Base-by-base conservation (phyloP, 1,284 basidiomycete species). In the Mycosarcoma maydis region DNA sequence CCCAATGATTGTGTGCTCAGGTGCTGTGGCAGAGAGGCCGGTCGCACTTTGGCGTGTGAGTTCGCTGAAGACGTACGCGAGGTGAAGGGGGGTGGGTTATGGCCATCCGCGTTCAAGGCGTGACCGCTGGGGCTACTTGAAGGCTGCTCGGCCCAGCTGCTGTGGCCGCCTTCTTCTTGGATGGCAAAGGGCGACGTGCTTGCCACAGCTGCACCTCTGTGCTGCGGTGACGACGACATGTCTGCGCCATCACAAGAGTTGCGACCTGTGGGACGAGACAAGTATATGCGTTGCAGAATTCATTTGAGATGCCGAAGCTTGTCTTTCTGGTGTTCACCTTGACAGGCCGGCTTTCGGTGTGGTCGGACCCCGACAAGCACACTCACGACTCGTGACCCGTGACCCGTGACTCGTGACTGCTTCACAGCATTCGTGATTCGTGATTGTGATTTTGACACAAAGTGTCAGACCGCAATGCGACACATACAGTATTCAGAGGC, bases 161-260 rank as follows among this genome's bases (percentile, higher is more conserved):
- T n/a, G 43, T 62, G 66, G 1, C 59, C 59, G n/a, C 66, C 58
- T 19, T 68, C 54, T 20, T 52, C 47, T 4, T 37, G 49, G 22
- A 14, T 22, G 27, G 19, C 43, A 20, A 42, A 30, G 10, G 43
- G 32, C 5, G 32, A 50, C 1, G 24, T 39, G n/a, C 27, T 27
- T 14, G 53, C 48, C 22, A 29, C 19, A 45, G 19, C n/a, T 20
- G 29, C 7, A 8, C 20, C 30, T 19, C 30, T 34, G n/a, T 51
- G 42, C 11, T 38, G 42, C 16, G 45, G 37, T n/a, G 55, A 26
- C 17, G 50, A 61, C 9, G 53, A 27, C 57, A 60, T 61, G 42
- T 6, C 42, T 36, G 37, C 20, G 19, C 6, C 47, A 55, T 51
- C 34, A 34, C 6, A 30, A 16, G 14, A 13, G 19, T 22, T 20